Evolutionary conservation across 1,284 basidiomycete genomes (phyloP), one percentile per base, ranked within the genome.

Genomic region (Afroboletus lepidellus): DNA sequence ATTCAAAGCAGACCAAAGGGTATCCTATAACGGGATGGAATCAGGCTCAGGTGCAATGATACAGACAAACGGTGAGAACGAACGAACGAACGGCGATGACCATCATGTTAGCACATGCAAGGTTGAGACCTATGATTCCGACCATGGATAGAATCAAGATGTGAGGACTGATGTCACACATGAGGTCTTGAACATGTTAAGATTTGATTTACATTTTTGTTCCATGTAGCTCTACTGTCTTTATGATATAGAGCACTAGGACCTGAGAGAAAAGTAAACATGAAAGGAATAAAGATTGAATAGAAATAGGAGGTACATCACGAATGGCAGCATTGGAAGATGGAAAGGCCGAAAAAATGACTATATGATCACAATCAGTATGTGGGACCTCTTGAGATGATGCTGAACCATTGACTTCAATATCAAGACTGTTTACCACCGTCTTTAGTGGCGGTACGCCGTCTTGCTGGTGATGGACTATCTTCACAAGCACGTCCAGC

Each of bases 261-360:
- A 57, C 42, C 59, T 54, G 24, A 1, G 43, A 37, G 33, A 7
- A 21, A 4, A 3, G 12, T 34, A 8, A 45, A 12, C 12, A 25
- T n/a, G 20, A 13, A n/a, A n/a, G n/a, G n/a, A n/a, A n/a, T n/a
- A 5, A 11, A 9, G 16, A 13, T 12, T 8, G 13, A 6, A 21
- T 21, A 27, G 32, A 24, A 4, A 16, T 24, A 3, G 32, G 15
- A n/a, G 34, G 9, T 27, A 64, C 51, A 4, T 54, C 46, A 1
- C 3, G 8, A 23, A 64, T 55, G 0, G 53, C 41, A 3, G 20
- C 6, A 30, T 58, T 55, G 2, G 48, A 57, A 0, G 41, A 46
- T 1, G 59, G 61, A 16, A 67, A 67, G 0, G 32, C 39, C 0
- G 55, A 57, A 36, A 59, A 66, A 11, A 67, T 54, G 3, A 67